Conservation (phyloP, 148 eudicot species). For the Amaranthus cruentus region DNA sequence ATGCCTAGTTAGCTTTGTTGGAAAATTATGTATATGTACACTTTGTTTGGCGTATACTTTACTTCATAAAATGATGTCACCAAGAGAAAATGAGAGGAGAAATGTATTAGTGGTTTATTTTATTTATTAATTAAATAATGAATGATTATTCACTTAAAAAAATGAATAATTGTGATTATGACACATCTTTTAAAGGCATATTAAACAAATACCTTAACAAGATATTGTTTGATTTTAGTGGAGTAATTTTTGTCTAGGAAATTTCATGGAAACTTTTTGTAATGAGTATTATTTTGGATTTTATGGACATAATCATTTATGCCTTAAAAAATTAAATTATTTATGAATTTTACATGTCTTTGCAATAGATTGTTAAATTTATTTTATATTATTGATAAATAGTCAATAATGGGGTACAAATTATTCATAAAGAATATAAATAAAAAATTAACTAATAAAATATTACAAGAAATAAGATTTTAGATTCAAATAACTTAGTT, state of each 20-base stretch:
- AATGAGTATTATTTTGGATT: background rate
- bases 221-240: constrained; percentile 4
- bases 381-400: too few species aligned
- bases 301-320: background rate
- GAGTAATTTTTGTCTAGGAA: background rate
- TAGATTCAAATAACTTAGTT: too few species aligned
- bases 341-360: background rate
- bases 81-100: background rate
- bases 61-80: constrained; percentile 24
- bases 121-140: too few species aligned
- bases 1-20: constrained; percentile 20
- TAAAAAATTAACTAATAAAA: too few species aligned
- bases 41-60: constrained; percentile 25
- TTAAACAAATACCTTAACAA: background rate
- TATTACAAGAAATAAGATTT: too few species aligned
- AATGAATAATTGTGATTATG: constrained; percentile 17
- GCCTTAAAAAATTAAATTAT: background rate
- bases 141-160: background rate
- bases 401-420: too few species aligned
- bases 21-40: background rate
- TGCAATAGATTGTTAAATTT: background rate
- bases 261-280: background rate
- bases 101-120: constrained; percentile 5
- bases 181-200: constrained; percentile 9
- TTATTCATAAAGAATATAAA: too few species aligned